A percentile compares a stretch with the other conserved stretches of the same genome.
phyloP scores from a whole-genome alignment of 495 filamentous ascomycete species.

The Thozetella sp. region DNA sequence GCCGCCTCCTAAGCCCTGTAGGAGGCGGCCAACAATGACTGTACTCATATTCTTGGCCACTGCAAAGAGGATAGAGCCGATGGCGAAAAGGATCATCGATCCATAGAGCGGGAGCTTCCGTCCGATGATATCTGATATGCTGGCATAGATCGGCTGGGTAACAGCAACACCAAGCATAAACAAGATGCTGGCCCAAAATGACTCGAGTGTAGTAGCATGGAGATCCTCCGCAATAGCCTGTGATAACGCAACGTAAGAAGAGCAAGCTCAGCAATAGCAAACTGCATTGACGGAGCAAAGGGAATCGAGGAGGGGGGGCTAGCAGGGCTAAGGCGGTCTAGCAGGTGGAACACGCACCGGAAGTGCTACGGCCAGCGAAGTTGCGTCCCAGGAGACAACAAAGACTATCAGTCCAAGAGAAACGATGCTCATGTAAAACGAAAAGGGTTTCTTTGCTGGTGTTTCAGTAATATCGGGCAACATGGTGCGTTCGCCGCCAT shows the following conservation, averaged over 20 bases:
- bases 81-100: constrained; percentile 62
- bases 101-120: constrained; percentile 71
- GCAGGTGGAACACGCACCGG: not conserved
- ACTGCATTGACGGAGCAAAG: too few species aligned
- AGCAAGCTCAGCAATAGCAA: not conserved
- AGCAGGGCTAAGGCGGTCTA: too few species aligned
- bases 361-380: not conserved
- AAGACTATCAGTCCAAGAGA: not conserved
- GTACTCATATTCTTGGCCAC: constrained; percentile 63
- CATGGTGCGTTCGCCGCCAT: too few species aligned
- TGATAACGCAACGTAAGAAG: not conserved
- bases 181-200: constrained; percentile 61
- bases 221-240: constrained; percentile 42
- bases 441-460: not conserved
- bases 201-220: constrained; percentile 54
- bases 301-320: too few species aligned
- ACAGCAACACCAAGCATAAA: constrained; percentile 52
- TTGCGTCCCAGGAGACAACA: not conserved
- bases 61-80: constrained; percentile 67
- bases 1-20: constrained; percentile 77
- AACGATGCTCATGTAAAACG: not conserved
- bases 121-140: constrained; percentile 68
- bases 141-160: constrained; percentile 41
- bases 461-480: too few species aligned
- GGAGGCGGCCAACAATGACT: constrained; percentile 67